A percentile compares a stretch with the other conserved stretches of the same genome.
phyloP scores from a whole-genome alignment of 2,329 filamentous ascomycete species.

The Epichloe typhina region DNA sequence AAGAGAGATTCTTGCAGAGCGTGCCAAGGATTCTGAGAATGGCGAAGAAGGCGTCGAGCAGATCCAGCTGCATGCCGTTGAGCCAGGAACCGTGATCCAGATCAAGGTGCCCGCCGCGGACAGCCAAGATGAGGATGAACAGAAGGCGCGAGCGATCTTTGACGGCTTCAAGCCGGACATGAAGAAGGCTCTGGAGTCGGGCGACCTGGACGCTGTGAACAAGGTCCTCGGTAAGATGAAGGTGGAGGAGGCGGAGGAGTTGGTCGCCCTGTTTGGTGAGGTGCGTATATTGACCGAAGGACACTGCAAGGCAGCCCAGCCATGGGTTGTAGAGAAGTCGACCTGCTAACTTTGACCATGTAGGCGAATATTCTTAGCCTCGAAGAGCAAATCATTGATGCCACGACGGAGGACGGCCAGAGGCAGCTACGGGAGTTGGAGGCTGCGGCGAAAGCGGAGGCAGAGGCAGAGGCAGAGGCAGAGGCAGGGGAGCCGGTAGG shows the following conservation, averaged over 20 bases:
- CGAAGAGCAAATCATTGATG: constrained; percentile 89
- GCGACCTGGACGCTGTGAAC: constrained; percentile 55
- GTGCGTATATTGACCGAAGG: constrained; percentile 23
- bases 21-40: constrained; percentile 29
- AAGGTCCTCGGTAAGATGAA: constrained; percentile 69
- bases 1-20: constrained; percentile 51
- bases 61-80: constrained; percentile 93
- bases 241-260: constrained; percentile 73
- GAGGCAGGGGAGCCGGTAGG: not conserved
- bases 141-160: constrained; percentile 60
- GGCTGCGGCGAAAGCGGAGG: constrained; percentile 25
- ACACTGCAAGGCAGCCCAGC: no score
- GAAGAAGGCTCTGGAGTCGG: constrained; percentile 71
- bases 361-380: constrained; percentile 77
- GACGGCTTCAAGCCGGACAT: constrained; percentile 73
- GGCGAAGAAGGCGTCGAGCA: constrained; percentile 58
- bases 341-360: not conserved
- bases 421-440: constrained; percentile 66
- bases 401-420: constrained; percentile 77
- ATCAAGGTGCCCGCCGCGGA: constrained; percentile 65
- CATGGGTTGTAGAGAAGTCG: not conserved
- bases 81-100: constrained; percentile 82
- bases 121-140: constrained; percentile 51
- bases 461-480: constrained; percentile 1
- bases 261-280: constrained; percentile 68